Conservation (phyloP, 1,284 basidiomycete genomes). For the Inonotus obliquus region DNA sequence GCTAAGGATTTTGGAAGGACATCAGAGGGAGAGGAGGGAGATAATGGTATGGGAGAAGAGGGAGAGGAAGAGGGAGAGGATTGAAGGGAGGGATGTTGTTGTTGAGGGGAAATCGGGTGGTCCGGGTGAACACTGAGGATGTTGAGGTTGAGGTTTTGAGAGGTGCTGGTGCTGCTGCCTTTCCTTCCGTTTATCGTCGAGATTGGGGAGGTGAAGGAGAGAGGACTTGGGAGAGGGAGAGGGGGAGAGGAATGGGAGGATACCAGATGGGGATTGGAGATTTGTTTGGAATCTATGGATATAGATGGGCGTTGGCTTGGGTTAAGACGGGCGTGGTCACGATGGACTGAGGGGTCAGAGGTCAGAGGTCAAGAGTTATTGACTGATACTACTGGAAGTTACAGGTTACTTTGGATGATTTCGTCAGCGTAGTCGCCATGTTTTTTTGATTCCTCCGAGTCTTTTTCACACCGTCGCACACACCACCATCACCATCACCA, state of each 20-base stretch:
- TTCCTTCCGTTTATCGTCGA: too few species aligned
- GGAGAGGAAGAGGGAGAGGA: conserved; percentile 6
- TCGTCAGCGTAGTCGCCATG: too few species aligned
- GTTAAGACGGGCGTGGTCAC: not conserved
- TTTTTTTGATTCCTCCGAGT: not conserved
- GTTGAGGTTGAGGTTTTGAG: not conserved
- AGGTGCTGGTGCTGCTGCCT: too few species aligned
- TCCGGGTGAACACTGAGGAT: conserved; percentile 2
- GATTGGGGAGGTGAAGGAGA: not conserved
- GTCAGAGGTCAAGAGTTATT: too few species aligned
- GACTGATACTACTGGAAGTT: too few species aligned
- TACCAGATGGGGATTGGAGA: not conserved
- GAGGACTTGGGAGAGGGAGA: not conserved
- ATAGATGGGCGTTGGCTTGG: too few species aligned
- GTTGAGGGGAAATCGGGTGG: not conserved
- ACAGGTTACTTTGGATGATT: too few species aligned
- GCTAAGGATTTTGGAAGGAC: too few species aligned
- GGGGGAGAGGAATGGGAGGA: not conserved
- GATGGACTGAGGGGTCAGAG: too few species aligned
- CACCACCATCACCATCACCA: not conserved
- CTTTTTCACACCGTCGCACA: not conserved
- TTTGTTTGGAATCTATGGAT: too few species aligned
- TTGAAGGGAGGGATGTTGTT: not conserved
- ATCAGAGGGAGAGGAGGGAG: too few species aligned
- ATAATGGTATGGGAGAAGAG: not conserved